A percentile compares a stretch with the other conserved stretches of the same genome.
Conservation (phyloP, 345 rosid species). For the Hibiscus syriacus region DNA sequence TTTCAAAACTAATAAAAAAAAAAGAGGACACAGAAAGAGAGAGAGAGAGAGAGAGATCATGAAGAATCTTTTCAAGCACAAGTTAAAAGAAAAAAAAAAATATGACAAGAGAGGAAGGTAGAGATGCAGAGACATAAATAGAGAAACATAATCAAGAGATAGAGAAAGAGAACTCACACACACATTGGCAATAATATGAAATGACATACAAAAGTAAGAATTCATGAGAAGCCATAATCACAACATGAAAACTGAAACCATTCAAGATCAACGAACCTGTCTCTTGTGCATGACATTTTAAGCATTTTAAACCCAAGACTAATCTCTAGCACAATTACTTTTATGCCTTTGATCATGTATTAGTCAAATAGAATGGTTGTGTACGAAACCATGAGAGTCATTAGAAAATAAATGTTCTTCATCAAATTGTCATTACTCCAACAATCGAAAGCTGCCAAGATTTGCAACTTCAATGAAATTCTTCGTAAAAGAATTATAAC, state of each 20-base stretch:
- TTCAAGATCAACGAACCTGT: not conserved
- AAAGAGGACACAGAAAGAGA: not conserved
- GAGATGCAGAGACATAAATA: not conserved
- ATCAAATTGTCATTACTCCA: not conserved
- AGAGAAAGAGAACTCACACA: not conserved
- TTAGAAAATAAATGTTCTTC: not conserved
- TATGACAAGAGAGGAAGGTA: too few relatives aligned
- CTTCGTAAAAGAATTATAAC: not conserved
- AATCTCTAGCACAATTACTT: too few relatives aligned
- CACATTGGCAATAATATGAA: not conserved
- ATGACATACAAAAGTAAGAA: constrained; percentile 1
- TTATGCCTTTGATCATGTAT: too few relatives aligned
- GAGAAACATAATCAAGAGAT: not conserved
- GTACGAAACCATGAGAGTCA: too few relatives aligned
- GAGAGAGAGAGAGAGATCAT: not conserved
- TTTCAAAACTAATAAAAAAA: not conserved
- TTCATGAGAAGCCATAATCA: not conserved
- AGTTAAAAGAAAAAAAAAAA: not conserved
- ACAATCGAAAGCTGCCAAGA: not conserved
- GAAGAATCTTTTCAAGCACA: not conserved
- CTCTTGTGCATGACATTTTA: too few relatives aligned
- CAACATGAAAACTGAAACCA: not conserved
- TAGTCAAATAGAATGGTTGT: too few relatives aligned
- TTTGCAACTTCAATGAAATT: not conserved
- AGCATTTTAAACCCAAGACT: too few relatives aligned